Base-by-base conservation (phyloP, 2,329 filamentous ascomycete genomes). In the Calonectria montana region DNA sequence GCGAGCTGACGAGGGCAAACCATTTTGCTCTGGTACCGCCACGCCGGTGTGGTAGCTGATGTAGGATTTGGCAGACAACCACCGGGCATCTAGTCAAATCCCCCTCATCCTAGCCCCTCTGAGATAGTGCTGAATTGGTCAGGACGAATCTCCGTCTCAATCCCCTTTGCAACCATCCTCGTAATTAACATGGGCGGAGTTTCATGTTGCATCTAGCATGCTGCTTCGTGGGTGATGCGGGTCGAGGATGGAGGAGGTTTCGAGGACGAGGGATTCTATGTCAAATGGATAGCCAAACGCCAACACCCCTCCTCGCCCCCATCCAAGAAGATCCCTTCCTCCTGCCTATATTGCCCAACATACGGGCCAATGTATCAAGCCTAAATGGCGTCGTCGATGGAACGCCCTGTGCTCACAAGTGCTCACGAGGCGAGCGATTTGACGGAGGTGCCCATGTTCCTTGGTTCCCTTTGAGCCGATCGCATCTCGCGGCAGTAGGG, bases 401-500 rank as follows among this genome's bases (percentile, higher is more conserved):
- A 37, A 37, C 25, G 18, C 43, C 62, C 37, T 25, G 31, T 62
- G 35, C n/a, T 21, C 61, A 59, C 67, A 35, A 25, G 31, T 62
- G 35, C n/a, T 21, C 61, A 59, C 67, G 41, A 25, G 29, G 61
- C 41, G 29, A 25, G 21, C 41, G 57, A 64, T 48, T 59, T 35
- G 48, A 37, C 47, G 37, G 18, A 35, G 53, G 18, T 39, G 31
- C 12, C 35, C 35, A 53, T 15, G 41, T 10, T 15, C 35, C 35
- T 62, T 66, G 45, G 43, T 62, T 66, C 62, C 48, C 65, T 55
- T 57, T 55, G 21, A 62, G 43, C 55, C 27, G 63, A 39, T 59
- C 48, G 68, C 63, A 70, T 55, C 41, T 53, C 50, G 21, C 29
- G 39, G 45, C 68, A 63, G 61, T 12, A 67, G 47, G 25, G 63